phyloP scores from a whole-genome alignment of 257 asterid genomes.

The Lycium ferocissimum region DNA sequence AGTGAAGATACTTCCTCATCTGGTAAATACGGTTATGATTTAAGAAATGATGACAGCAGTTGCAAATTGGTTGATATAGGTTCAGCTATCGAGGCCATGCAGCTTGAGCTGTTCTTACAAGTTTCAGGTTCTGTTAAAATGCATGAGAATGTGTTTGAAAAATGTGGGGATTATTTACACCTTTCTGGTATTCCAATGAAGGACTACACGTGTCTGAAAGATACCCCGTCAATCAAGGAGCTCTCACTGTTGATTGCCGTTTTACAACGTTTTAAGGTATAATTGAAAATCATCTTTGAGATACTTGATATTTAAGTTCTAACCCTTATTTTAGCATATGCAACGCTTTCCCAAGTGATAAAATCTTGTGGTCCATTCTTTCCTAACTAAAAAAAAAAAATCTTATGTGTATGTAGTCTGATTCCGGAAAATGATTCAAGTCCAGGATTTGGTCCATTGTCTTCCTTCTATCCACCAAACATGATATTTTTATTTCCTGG shows the following conservation, averaged over 20 bases:
- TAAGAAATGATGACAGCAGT: conserved; percentile 73
- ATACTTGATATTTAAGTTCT: neutral
- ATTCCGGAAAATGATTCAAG: neutral
- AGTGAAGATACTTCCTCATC: conserved; percentile 57
- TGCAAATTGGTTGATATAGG: conserved; percentile 68
- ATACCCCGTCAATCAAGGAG: conserved; percentile 72
- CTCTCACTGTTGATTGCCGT: conserved; percentile 72
- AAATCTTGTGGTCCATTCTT: neutral
- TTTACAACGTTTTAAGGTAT: conserved; percentile 77
- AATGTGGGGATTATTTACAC: conserved; percentile 62
- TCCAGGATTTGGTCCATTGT: neutral
- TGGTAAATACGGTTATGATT: conserved; percentile 51
- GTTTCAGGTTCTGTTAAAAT: conserved; percentile 74
- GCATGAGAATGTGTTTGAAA: conserved; percentile 65
- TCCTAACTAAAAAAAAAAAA: no score
- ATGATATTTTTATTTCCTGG: neutral
- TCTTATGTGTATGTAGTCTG: neutral
- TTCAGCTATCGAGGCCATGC: conserved; percentile 76
- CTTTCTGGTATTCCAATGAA: conserved; percentile 69
- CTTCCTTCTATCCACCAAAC: neutral
- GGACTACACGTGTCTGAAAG: conserved; percentile 64
- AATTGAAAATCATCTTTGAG: neutral
- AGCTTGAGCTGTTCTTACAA: conserved; percentile 81
- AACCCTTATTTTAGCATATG: neutral
- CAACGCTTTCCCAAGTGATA: neutral